These are phyloP conservation scores for Orychophragmus violaceus DNA, from an alignment of 345 rosid genomes.

Conservation along the genomic window DNA sequence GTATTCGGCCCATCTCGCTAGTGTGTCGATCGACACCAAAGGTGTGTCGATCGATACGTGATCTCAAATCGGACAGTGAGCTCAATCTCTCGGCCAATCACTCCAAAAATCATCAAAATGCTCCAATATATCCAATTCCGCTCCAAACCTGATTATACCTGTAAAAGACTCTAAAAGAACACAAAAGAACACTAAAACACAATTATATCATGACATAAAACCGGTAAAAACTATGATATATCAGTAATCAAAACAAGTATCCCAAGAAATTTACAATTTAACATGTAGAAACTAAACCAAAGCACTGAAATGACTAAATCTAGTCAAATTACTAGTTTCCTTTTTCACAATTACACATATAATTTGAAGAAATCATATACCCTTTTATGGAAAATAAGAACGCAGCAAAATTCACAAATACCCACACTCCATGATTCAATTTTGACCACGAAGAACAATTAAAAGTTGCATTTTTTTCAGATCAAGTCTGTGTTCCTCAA, in stretches of 20 bases:
- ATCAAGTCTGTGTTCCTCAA: neutral
- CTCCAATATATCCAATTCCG: too few relatives aligned
- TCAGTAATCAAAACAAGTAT: neutral
- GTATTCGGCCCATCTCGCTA: too few relatives aligned
- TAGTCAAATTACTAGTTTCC: neutral
- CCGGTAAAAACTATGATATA: too few relatives aligned
- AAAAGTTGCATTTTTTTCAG: neutral
- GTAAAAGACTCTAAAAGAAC: too few relatives aligned
- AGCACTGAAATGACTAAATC: neutral
- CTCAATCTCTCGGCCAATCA: too few relatives aligned
- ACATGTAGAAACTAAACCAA: neutral
- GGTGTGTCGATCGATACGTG: too few relatives aligned
- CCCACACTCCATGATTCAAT: neutral
- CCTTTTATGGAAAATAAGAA: neutral
- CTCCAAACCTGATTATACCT: too few relatives aligned
- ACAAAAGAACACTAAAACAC: too few relatives aligned
- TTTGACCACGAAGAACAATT: neutral
- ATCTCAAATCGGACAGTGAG: too few relatives aligned
- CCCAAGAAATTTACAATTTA: neutral
- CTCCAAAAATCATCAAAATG: too few relatives aligned
- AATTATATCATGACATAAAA: too few relatives aligned
- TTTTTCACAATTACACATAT: neutral
- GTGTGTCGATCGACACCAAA: too few relatives aligned
- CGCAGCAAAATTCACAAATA: neutral
- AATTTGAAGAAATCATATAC: neutral